phyloP scores from a whole-genome alignment of 2,329 filamentous ascomycete species.

The Emergomyces orientalis region DNA sequence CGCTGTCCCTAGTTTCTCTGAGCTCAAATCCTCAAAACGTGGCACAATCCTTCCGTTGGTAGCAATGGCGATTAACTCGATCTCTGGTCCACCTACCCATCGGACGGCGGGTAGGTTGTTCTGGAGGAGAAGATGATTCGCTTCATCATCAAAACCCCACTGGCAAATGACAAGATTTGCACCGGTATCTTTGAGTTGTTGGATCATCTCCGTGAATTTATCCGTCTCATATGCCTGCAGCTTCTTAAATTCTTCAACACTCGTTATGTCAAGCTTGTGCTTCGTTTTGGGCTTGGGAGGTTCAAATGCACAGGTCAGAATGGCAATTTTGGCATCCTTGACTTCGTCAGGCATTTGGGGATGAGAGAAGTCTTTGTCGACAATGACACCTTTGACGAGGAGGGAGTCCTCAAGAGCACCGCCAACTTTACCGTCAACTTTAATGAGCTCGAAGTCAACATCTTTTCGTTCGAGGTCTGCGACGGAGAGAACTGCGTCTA shows the following conservation, averaged over 20 bases:
- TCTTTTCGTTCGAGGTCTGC: constrained; percentile 93
- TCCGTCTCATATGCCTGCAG: constrained; percentile 89
- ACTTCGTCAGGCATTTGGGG: constrained; percentile 98
- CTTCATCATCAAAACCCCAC: constrained; percentile 99
- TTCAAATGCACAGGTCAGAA: constrained; percentile 95
- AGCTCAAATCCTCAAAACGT: constrained; percentile 84
- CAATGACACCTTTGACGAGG: constrained; percentile 92
- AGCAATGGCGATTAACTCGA: constrained; percentile 95
- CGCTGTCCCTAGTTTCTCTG: constrained; percentile 83
- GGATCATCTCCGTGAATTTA: constrained; percentile 98
- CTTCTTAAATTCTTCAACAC: constrained; percentile 97
- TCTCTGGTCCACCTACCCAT: constrained; percentile 97
- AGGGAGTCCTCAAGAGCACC: constrained; percentile 87
- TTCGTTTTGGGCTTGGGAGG: constrained; percentile 99
- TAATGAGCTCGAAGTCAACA: constrained; percentile 98
- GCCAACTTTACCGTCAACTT: constrained; percentile 97
- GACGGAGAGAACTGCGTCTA: constrained; percentile 92
- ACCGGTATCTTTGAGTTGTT: constrained; percentile 93
- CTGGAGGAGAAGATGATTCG: constrained; percentile 92
- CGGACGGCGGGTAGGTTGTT: constrained; percentile 91
- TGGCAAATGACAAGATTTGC: constrained; percentile 98
- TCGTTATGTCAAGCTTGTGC: constrained; percentile 96
- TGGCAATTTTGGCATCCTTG: constrained; percentile 89
- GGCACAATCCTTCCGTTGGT: constrained; percentile 97
- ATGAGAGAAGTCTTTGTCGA: constrained; percentile 99